Evolutionary conservation across 208 protist species (phyloP), one percentile per base, ranked within the genome.

Genomic region (Angomonas deanei): DNA sequence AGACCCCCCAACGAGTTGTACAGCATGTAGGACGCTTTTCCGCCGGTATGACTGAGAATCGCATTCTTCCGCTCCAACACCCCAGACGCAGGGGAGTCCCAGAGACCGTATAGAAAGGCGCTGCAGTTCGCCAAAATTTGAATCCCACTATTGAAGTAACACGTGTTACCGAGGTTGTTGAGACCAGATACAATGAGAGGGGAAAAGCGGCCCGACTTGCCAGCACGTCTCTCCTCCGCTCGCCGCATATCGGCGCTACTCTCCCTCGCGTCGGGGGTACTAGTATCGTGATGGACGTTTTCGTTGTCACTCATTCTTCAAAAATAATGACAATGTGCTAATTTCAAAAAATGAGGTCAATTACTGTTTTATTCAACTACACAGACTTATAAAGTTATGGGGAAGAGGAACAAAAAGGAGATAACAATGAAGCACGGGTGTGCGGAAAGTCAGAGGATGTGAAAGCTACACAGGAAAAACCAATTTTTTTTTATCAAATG

Each of bases 151-250:
- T 99, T 99, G 71, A 99, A 97, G 83, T 98, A 99, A 72, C 98
- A 99, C 10, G 97, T 99, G 72, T 99, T 99, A 50, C 97, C 96
- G 1, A 99, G 70, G 70, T 99, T 99, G 42, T 73, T 13, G 11
- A 99, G 70, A 0, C 94, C 92, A 50, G 78, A 93, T 15, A 94
- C 55, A 10, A 93, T 70, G 39, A 82, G 64, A 5, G 85, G 76
- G 32, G 74, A 42, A 57, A 85, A 86, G 39, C 33, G 52, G 10
- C 31, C 2, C n/a, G 64, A 28, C 30, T 47, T 58, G 11, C 70
- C 59, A 8, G 71, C 75, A 5, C 17, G 42, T 8, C 34, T 39
- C 23, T 81, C 75, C 17, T 15, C 23, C n/a, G 27, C 57, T 27
- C 3, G 15, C 23, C 68, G 64, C 34, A 71, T 65, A 5, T 13